Evolutionary conservation across 805 yeast genomes (phyloP), one percentile per base, ranked within the genome.

Genomic region (Starmerella geochares): DNA sequence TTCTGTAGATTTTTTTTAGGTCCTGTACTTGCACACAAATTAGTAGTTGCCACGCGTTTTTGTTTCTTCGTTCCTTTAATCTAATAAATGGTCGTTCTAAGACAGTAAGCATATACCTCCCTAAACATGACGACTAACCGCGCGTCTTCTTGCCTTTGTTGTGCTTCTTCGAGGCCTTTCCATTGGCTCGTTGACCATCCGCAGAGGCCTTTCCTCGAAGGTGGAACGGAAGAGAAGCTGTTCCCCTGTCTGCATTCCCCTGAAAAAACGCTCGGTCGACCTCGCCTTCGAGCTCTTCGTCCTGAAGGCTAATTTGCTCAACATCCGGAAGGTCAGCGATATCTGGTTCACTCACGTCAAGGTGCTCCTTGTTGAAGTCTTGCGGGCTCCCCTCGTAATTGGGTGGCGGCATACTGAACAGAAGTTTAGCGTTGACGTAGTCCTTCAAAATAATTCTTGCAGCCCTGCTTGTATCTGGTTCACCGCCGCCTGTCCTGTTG

Each of bases 391-490:
- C 81, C 3, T 70, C 79, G 19, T 73, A 64, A 41, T 70, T 70
- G 48, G 97, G 97, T 35, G 98, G 98, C 14, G 97, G 96, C 55
- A 79, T 81, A 37, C 85, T 81, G 63, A 75, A 88, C 43, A 86
- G 70, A 50, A 92, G 71, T 65, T 86, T 88, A 56, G 97, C 98
- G 65, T 78, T 85, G 24, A 94, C 96, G 60, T 87, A 92, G 66
- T 92, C 99, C 67, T 92, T 92, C 64, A 92, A 74, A 48, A 92
- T 78, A 58, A 85, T 83, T 65, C 99, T 76, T 37, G 96, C 80
- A 13, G 98, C 95, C 66, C 98, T 77, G 38, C 94, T 80, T 65
- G 87, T 94, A 71, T 92, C 99, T 2, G 98, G 97, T 58, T 86
- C 79, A 62, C 97, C 97, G 63, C 85, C 88, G 66, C 94, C 96